Evolutionary conservation across 2,329 filamentous ascomycete species (phyloP).

Genomic region (Tolypocladium cylindrosporum): DNA sequence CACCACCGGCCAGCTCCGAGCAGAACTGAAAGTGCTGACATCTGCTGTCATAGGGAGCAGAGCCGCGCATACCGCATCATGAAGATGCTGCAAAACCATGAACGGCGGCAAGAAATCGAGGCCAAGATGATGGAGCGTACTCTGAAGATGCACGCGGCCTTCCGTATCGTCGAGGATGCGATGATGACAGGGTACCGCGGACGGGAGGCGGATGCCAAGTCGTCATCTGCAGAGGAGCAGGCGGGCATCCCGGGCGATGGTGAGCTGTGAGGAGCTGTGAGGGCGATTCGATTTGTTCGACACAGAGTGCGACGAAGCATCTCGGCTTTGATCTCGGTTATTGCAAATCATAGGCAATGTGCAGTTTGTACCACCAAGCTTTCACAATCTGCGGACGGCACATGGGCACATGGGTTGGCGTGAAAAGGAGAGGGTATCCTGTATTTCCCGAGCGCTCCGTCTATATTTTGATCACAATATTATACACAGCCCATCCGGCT

Average conservation of each 20-base stretch:
- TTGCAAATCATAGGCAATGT: background rate
- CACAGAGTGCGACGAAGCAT: background rate
- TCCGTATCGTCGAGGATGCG: conserved; percentile 16
- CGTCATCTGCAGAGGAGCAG: background rate
- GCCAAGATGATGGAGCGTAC: conserved; percentile 12
- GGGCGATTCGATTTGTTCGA: background rate
- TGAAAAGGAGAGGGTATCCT: background rate
- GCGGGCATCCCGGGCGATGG: background rate
- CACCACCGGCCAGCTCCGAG: background rate
- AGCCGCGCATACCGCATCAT: background rate
- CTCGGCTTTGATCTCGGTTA: background rate
- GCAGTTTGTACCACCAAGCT: background rate
- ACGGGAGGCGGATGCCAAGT: conserved; percentile 13
- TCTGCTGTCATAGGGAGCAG: background rate
- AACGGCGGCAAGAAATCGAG: conserved; percentile 17
- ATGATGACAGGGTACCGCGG: conserved; percentile 18
- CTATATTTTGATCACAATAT: conserved; percentile 6
- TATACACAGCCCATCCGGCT: conserved; percentile 10
- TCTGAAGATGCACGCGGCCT: conserved; percentile 7
- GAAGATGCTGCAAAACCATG: conserved; percentile 30
- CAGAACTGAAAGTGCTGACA: background rate
- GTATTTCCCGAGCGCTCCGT: conserved; percentile 6
- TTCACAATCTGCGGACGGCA: background rate
- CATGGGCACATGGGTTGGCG: background rate
- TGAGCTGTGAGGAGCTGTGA: background rate